These are phyloP conservation scores for Nemania diffusa DNA, from an alignment of 2,329 filamentous ascomycete genomes.

Conservation along the genomic window DNA sequence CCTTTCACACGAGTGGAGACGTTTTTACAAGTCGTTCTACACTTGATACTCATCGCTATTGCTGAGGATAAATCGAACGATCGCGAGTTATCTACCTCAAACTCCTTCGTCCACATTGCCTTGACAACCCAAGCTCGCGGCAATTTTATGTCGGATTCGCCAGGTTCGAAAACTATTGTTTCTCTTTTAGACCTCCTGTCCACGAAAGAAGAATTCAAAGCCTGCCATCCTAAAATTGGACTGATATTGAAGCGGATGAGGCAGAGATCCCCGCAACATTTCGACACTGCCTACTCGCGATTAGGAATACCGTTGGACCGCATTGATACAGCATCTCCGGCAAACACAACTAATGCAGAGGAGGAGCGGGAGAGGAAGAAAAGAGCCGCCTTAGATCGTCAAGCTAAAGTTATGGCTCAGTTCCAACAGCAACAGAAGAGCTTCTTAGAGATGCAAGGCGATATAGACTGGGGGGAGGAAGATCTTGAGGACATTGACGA, in stretches of 20 bases:
- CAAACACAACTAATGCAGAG: slow-evolving; percentile 69
- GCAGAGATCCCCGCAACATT: slow-evolving; percentile 79
- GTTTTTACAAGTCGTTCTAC: slow-evolving; percentile 90
- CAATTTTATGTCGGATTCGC: slow-evolving; percentile 68
- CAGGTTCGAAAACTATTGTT: slow-evolving; percentile 69
- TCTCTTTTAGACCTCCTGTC: slow-evolving; percentile 71
- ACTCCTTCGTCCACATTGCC: slow-evolving; percentile 79
- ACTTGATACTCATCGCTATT: slow-evolving; percentile 86
- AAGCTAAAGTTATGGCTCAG: slow-evolving; percentile 95
- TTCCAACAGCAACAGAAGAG: slow-evolving; percentile 98
- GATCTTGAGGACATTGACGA: slow-evolving; percentile 77
- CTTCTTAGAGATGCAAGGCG: slow-evolving; percentile 89
- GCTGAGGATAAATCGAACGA: slow-evolving; percentile 78
- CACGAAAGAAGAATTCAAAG: slow-evolving; percentile 78
- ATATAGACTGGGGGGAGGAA: slow-evolving; percentile 90
- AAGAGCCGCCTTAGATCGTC: slow-evolving; percentile 86
- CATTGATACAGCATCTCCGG: slow-evolving; percentile 85
- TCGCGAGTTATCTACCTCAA: slow-evolving; percentile 58
- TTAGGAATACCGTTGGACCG: slow-evolving; percentile 78
- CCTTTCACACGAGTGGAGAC: slow-evolving; percentile 87
- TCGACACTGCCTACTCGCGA: slow-evolving; percentile 72
- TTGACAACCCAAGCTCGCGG: slow-evolving; percentile 71
- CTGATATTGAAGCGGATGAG: slow-evolving; percentile 86
- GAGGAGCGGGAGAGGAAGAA: slow-evolving; percentile 87
- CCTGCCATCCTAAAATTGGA: slow-evolving; percentile 84